These are phyloP conservation scores for Rutstroemia sp. DNA, from an alignment of 2,329 filamentous ascomycete genomes.

Conservation along the genomic window DNA sequence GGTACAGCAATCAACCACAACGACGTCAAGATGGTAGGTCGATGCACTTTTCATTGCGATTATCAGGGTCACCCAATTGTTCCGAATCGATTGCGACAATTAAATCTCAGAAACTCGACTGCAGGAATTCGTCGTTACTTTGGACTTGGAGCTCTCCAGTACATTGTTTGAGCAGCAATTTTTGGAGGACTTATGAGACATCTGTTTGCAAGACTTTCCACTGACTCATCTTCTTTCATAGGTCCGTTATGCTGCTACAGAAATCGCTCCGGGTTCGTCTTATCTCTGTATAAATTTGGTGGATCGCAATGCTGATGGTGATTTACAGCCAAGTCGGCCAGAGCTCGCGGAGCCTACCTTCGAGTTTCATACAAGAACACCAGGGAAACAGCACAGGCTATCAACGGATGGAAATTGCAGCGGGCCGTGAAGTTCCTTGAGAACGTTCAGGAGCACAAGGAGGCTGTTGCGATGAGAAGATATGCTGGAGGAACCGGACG, in stretches of 20 bases:
- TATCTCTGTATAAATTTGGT: background rate
- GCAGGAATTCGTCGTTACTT: background rate
- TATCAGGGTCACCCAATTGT: background rate
- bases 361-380: conserved; percentile 97
- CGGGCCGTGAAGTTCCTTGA: conserved; percentile 81
- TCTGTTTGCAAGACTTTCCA: background rate
- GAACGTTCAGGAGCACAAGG: conserved; percentile 95
- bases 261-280: background rate
- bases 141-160: background rate
- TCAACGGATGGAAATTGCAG: conserved; percentile 50
- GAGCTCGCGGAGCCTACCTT: conserved; percentile 97
- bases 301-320: background rate
- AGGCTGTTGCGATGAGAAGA: conserved; percentile 97
- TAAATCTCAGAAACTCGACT: background rate
- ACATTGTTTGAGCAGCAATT: background rate
- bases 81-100: conserved; percentile 5
- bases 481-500: conserved; percentile 95
- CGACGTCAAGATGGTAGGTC: conserved; percentile 14
- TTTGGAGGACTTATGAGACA: background rate
- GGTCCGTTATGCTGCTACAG: conserved; percentile 85
- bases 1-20: conserved; percentile 8
- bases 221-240: background rate
- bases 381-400: conserved; percentile 97
- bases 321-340: conserved; percentile 72
- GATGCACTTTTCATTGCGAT: background rate